These are phyloP conservation scores for Vaccinium vitisidaea DNA, from an alignment of 148 eudicot species.

Conservation along the genomic window DNA sequence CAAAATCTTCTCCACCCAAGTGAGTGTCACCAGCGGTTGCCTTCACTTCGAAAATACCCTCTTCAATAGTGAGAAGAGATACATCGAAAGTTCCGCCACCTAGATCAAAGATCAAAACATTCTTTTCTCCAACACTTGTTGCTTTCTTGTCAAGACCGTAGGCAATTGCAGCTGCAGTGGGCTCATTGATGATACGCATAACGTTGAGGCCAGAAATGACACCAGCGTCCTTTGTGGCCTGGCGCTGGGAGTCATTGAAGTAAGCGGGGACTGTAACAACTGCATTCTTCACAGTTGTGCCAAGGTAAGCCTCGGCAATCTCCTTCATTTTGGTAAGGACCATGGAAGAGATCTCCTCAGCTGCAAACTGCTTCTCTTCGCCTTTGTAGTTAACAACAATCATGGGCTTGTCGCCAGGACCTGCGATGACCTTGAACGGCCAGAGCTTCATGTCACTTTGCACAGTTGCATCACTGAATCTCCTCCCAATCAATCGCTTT, in stretches of 20 bases:
- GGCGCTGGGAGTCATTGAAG: conserved; percentile 39
- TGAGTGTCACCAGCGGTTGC: conserved; percentile 39
- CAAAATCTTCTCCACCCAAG: conserved; percentile 45
- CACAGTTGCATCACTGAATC: conserved; percentile 33
- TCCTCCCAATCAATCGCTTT: conserved; percentile 34
- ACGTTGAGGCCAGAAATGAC: conserved; percentile 40
- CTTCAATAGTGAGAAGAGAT: conserved; percentile 34
- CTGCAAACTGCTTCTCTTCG: conserved; percentile 34
- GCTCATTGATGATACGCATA: conserved; percentile 37
- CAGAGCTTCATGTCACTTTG: conserved; percentile 32
- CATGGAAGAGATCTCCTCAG: conserved; percentile 43
- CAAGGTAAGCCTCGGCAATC: conserved; percentile 33
- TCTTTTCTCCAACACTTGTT: conserved; percentile 24
- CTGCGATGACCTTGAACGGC: conserved; percentile 34
- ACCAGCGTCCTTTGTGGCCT: conserved; percentile 39
- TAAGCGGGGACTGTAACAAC: conserved; percentile 42
- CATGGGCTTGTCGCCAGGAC: conserved; percentile 37
- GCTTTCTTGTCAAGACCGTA: conserved; percentile 40
- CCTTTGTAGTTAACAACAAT: conserved; percentile 28
- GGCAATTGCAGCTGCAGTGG: conserved; percentile 44
- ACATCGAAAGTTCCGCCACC: conserved; percentile 40
- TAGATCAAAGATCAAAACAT: conserved; percentile 38
- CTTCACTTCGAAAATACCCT: conserved; percentile 34
- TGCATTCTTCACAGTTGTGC: conserved; percentile 23
- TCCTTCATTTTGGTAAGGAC: conserved; percentile 36